phyloP scores from a whole-genome alignment of 805 yeast genomes.

The Vanderwaltozyma verrucispora region DNA sequence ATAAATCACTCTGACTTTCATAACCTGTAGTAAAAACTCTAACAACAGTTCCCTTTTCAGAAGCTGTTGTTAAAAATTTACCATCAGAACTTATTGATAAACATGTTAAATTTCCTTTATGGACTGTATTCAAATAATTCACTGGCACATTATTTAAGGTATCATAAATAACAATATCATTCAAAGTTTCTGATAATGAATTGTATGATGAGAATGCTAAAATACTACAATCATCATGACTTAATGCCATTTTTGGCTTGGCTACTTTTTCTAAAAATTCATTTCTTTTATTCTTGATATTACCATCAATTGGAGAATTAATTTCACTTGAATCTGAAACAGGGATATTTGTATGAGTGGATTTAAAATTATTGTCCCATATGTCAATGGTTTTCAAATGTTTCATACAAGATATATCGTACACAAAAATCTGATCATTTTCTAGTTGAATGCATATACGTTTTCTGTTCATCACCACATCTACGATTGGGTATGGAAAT shows the following conservation, averaged over 20 bases:
- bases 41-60: slow-evolving; percentile 61
- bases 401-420: slow-evolving; percentile 85
- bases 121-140: slow-evolving; percentile 32
- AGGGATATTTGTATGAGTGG: not conserved
- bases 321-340: not conserved
- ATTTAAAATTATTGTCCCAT: slow-evolving; percentile 14
- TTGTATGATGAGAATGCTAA: slow-evolving; percentile 23
- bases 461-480: slow-evolving; percentile 70
- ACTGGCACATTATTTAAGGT: slow-evolving; percentile 63
- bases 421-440: slow-evolving; percentile 69
- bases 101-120: slow-evolving; percentile 23
- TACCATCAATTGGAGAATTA: not conserved
- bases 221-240: slow-evolving; percentile 26
- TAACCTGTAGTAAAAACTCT: slow-evolving; percentile 50
- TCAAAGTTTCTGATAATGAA: slow-evolving; percentile 4
- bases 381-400: slow-evolving; percentile 58
- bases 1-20: slow-evolving; percentile 27
- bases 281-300: not conserved
- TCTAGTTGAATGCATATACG: slow-evolving; percentile 66
- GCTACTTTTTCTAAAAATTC: not conserved
- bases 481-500: slow-evolving; percentile 66
- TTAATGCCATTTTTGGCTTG: slow-evolving; percentile 18
- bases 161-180: slow-evolving; percentile 63
- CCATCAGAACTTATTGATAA: slow-evolving; percentile 49
- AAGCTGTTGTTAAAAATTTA: slow-evolving; percentile 50